These are phyloP conservation scores for Suillus fuscotomentosus DNA, from an alignment of 768 basidiomycete species.

Conservation along the genomic window DNA sequence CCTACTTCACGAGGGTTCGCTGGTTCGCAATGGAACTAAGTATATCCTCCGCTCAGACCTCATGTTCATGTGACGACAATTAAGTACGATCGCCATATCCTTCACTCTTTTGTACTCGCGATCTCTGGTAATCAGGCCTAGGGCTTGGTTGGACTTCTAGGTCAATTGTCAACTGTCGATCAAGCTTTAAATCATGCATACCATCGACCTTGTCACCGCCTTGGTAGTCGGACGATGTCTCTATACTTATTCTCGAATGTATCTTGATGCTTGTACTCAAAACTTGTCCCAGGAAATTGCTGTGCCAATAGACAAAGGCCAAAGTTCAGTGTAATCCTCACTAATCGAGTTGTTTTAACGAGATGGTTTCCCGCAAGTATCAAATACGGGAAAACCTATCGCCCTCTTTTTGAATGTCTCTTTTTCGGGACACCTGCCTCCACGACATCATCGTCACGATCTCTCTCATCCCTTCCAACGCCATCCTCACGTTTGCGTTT, in stretches of 20 bases:
- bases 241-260: background rate
- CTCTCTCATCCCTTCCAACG: slow-evolving; percentile 67
- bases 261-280: background rate
- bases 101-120: background rate
- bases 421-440: slow-evolving; percentile 83
- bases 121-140: no score
- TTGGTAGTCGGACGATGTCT: background rate
- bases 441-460: slow-evolving; percentile 90
- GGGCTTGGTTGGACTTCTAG: background rate
- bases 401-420: slow-evolving; percentile 53
- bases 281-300: background rate
- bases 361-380: background rate
- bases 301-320: background rate
- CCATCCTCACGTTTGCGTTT: slow-evolving; percentile 49
- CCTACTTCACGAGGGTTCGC: slow-evolving; percentile 69
- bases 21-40: slow-evolving; percentile 57
- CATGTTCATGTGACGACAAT: slow-evolving; percentile 48
- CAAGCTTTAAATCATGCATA: background rate
- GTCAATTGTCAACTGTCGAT: background rate
- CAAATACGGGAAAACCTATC: slow-evolving; percentile 20
- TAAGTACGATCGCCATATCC: background rate
- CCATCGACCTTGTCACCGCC: background rate
- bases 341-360: background rate
- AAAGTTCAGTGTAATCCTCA: background rate
- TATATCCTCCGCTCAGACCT: slow-evolving; percentile 73